Conservation (phyloP, 129 eudicot species). For the Centella asiatica region DNA sequence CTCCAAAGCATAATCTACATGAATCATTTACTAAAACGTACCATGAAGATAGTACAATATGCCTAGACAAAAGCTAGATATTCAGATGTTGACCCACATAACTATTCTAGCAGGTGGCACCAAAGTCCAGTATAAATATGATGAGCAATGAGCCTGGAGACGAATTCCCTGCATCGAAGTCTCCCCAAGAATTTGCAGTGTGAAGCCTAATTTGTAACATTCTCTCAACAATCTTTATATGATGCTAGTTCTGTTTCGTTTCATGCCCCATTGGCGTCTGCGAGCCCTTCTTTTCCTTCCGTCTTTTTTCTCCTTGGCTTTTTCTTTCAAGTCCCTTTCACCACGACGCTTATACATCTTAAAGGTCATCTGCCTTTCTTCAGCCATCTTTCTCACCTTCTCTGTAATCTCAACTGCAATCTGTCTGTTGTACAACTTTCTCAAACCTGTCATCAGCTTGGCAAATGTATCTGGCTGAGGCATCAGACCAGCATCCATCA, state of each 20-base stretch:
- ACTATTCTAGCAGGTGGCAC: not conserved
- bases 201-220: not conserved
- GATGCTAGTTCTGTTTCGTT: conserved; percentile 31
- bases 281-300: conserved; percentile 70
- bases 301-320: conserved; percentile 45
- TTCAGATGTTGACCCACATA: not conserved
- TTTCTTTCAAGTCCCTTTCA: conserved; percentile 66
- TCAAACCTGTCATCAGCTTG: conserved; percentile 61
- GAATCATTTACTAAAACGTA: not conserved
- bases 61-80: not conserved
- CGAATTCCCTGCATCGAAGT: not conserved
- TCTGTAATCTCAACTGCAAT: conserved; percentile 78
- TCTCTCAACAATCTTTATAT: conserved; percentile 14
- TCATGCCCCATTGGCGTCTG: conserved; percentile 45
- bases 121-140: not conserved
- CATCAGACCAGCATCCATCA: conserved; percentile 72
- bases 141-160: not conserved
- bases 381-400: conserved; percentile 73
- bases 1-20: not conserved
- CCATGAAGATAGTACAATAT: not conserved
- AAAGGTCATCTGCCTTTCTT: conserved; percentile 56
- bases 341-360: conserved; percentile 82
- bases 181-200: not conserved
- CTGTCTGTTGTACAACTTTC: conserved; percentile 52
- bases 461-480: conserved; percentile 82